These are phyloP conservation scores for Leishmania major DNA, from an alignment of 208 protist genomes.

Conservation along the genomic window DNA sequence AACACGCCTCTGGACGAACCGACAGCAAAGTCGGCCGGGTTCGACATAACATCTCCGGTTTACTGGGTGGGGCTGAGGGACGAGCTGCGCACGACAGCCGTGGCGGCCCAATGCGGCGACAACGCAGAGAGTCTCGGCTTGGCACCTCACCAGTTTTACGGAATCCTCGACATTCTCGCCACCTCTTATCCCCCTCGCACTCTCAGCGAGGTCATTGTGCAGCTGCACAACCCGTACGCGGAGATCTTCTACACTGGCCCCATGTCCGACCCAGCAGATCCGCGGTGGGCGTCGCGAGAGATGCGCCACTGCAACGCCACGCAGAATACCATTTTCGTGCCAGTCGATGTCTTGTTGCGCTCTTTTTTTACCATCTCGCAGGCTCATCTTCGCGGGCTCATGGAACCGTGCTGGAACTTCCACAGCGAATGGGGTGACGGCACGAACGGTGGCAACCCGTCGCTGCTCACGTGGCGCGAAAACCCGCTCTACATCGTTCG, in stretches of 20 bases:
- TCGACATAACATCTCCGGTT: constrained; percentile 36
- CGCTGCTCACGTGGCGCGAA: constrained; percentile 63
- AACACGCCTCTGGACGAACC: constrained; percentile 33
- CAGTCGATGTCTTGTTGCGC: constrained; percentile 49
- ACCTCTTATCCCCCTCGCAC: constrained; percentile 23
- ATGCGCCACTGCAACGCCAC: constrained; percentile 23
- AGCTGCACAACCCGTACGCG: constrained; percentile 61
- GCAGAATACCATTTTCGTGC: constrained; percentile 57
- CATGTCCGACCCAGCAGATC: constrained; percentile 52
- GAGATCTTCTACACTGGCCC: constrained; percentile 58
- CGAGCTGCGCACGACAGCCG: constrained; percentile 35
- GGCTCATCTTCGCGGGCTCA: constrained; percentile 38
- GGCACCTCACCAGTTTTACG: constrained; percentile 52
- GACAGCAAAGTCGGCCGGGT: constrained; percentile 28
- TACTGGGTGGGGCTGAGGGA: constrained; percentile 64
- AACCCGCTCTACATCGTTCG: constrained; percentile 73
- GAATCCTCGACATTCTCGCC: constrained; percentile 47
- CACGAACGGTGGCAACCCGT: constrained; percentile 75
- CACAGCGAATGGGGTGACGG: constrained; percentile 73
- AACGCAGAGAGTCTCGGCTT: constrained; percentile 39
- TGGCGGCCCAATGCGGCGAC: constrained; percentile 28
- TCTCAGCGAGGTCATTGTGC: constrained; percentile 51
- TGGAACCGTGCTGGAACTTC: constrained; percentile 57
- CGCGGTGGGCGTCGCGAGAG: constrained; percentile 43
- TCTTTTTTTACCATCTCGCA: constrained; percentile 51